Conservation (phyloP, 129 eudicot species). For the Artemisia tridentata region DNA sequence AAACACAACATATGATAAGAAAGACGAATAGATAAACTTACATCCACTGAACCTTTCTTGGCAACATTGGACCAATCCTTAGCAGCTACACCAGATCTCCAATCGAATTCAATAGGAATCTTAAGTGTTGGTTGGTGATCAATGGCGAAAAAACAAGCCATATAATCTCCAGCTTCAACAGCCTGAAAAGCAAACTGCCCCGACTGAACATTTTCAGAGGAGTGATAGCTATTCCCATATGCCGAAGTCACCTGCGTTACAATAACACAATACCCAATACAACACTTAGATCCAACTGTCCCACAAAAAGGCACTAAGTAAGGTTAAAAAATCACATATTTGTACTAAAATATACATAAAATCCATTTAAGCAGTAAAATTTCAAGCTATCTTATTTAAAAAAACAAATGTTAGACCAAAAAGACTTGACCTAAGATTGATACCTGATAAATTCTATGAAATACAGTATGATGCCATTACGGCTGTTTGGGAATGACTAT, state of each 20-base stretch:
- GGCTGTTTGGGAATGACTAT: too few relatives aligned
- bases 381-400: not conserved
- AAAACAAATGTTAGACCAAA: not conserved
- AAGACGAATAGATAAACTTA: not conserved
- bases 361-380: not conserved
- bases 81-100: constrained; percentile 78
- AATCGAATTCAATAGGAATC: constrained; percentile 61
- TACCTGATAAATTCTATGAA: not conserved
- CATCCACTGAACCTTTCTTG: constrained; percentile 22
- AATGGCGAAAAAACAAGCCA: constrained; percentile 65
- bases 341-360: not conserved
- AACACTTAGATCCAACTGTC: not conserved
- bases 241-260: constrained; percentile 54
- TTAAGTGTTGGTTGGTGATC: constrained; percentile 50
- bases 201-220: constrained; percentile 48
- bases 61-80: constrained; percentile 30
- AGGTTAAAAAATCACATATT: not conserved
- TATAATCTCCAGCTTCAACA: constrained; percentile 65
- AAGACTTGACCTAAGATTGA: not conserved
- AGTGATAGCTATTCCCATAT: constrained; percentile 64
- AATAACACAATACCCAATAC: constrained; percentile 8
- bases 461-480: not conserved
- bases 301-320: not conserved
- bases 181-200: constrained; percentile 71
- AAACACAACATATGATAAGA: not conserved